Percentiles rank a stretch among this genome's conserved stretches.
phyloP scores from a whole-genome alignment of 2,329 filamentous ascomycete genomes.

The Fusarium multiceps region DNA sequence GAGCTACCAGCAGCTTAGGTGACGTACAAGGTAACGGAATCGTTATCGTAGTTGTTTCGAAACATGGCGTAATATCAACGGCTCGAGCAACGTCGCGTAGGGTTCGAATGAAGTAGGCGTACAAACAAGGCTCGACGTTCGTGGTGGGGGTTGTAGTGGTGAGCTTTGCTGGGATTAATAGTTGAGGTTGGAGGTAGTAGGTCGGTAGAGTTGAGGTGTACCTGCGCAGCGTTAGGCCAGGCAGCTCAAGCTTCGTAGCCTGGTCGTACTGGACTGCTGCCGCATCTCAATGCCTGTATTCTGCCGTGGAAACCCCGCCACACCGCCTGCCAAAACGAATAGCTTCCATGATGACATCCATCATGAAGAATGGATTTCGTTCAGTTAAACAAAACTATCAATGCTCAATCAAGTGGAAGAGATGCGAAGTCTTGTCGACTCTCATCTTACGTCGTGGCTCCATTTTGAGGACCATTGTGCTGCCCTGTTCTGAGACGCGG shows the following conservation, averaged over 20 bases:
- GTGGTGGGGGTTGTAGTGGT: conserved; percentile 30
- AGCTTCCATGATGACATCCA: conserved; percentile 32
- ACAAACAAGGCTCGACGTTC: conserved; percentile 10
- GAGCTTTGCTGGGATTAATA: conserved; percentile 25
- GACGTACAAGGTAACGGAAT: conserved; percentile 97
- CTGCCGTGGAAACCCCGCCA: conserved; percentile 41
- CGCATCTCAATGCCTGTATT: conserved; percentile 4
- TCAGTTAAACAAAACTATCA: neutral
- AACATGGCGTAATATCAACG: conserved; percentile 74
- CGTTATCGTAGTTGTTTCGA: conserved; percentile 99
- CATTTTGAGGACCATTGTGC: neutral
- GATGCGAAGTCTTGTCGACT: neutral
- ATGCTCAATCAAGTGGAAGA: neutral
- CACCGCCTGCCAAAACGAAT: conserved; percentile 41
- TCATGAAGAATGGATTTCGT: neutral
- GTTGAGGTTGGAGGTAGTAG: conserved; percentile 33
- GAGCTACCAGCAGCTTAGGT: conserved; percentile 35
- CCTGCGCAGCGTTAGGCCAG: conserved; percentile 42
- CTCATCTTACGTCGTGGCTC: no score
- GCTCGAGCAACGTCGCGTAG: conserved; percentile 39
- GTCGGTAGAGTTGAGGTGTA: conserved; percentile 35
- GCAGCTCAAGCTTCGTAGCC: conserved; percentile 55
- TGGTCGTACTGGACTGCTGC: conserved; percentile 26
- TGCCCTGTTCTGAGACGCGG: neutral
- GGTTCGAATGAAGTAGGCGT: conserved; percentile 13